Percentiles rank a stretch among this genome's conserved stretches.
Conservation (phyloP, 2,329 filamentous ascomycete species). For the Stenocarpella maydis region DNA sequence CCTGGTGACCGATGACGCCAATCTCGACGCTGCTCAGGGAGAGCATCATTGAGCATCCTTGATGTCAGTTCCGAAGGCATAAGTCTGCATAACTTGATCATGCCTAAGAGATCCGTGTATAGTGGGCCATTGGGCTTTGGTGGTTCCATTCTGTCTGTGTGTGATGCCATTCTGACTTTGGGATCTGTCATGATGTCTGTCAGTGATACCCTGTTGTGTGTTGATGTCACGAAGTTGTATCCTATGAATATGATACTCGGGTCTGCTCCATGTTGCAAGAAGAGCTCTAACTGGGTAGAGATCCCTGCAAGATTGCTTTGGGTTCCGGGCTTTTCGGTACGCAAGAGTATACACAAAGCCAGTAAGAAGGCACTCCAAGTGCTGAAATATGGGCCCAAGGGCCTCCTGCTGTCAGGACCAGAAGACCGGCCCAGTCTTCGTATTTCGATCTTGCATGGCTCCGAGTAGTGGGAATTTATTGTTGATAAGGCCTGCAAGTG, state of each 20-base stretch:
- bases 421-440: too few species aligned
- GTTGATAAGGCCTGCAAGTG: background rate
- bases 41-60: background rate
- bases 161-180: too few species aligned
- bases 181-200: too few species aligned
- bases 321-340: background rate
- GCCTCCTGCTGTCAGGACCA: too few species aligned
- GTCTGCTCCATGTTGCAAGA: slow-evolving; percentile 16
- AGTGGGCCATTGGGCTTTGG: background rate
- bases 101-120: background rate
- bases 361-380: background rate
- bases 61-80: background rate
- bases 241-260: background rate
- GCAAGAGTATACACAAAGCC: background rate
- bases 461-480: background rate
- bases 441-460: background rate
- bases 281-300: background rate
- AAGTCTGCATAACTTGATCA: background rate
- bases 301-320: background rate
- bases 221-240: background rate
- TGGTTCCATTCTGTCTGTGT: too few species aligned
- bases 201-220: background rate
- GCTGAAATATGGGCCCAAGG: background rate
- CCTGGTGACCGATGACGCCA: background rate
- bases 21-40: background rate